These are phyloP conservation scores for Boletus mariae DNA, from an alignment of 1,284 basidiomycete genomes.

Conservation along the genomic window DNA sequence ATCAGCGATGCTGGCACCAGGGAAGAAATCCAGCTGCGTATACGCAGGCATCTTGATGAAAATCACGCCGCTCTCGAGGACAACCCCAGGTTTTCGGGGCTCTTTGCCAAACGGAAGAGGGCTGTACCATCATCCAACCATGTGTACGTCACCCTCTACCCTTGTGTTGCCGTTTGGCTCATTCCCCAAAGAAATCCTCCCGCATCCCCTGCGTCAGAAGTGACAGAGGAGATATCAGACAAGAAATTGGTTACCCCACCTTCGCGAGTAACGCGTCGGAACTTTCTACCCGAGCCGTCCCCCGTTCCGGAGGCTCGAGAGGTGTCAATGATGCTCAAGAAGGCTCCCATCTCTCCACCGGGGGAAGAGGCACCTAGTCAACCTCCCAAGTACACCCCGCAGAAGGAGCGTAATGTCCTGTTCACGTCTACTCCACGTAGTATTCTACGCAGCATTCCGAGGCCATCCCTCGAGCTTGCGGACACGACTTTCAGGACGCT, in stretches of 20 bases:
- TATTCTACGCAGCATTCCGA: constrained; percentile 23
- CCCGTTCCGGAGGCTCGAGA: constrained; percentile 45
- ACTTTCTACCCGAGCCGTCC: constrained; percentile 38
- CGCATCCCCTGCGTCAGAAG: constrained; percentile 18
- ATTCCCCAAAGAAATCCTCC: constrained; percentile 18
- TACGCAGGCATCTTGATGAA: constrained; percentile 54
- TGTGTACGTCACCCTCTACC: constrained; percentile 7
- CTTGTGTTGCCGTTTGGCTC: background rate
- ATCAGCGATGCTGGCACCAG: constrained; percentile 54
- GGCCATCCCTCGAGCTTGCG: constrained; percentile 26
- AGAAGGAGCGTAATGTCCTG: constrained; percentile 15
- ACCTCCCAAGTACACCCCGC: constrained; percentile 19
- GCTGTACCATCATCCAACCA: constrained; percentile 34
- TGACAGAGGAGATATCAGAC: constrained; percentile 13
- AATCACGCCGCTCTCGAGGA: constrained; percentile 51
- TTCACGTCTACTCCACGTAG: constrained; percentile 30
- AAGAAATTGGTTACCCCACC: constrained; percentile 22
- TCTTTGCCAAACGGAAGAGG: constrained; percentile 45
- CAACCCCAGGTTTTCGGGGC: constrained; percentile 49
- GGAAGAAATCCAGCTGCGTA: constrained; percentile 54
- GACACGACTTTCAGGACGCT: constrained; percentile 36
- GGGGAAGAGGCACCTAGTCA: constrained; percentile 36
- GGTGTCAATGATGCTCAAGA: constrained; percentile 50
- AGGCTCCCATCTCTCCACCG: constrained; percentile 33
- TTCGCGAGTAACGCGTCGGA: constrained; percentile 33